Evolutionary conservation across 78 protist genomes (phyloP).

Genomic region (Dictyostelium firmibasis): DNA sequence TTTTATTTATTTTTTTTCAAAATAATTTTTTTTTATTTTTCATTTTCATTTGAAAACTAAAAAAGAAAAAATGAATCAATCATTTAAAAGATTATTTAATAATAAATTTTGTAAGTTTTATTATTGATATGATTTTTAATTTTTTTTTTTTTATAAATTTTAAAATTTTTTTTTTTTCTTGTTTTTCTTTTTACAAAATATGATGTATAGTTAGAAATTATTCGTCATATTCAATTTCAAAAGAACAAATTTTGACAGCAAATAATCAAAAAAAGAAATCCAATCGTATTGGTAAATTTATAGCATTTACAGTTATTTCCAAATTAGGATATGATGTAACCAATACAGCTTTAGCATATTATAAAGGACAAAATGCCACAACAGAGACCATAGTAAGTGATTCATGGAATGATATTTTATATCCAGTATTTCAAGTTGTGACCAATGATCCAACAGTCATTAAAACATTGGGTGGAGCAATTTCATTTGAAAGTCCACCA

Average conservation of each 20-base stretch:
- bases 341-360: constrained; percentile 2
- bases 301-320: neutral
- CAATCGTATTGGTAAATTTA: neutral
- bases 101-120: neutral
- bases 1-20: neutral
- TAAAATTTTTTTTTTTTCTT: neutral
- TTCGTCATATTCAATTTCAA: constrained; percentile 36
- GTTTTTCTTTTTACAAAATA: no score
- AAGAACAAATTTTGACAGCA: constrained; percentile 17
- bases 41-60: neutral
- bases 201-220: constrained; percentile 9
- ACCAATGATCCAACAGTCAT: neutral
- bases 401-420: constrained; percentile 48
- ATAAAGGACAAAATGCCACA: constrained; percentile 1
- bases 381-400: constrained; percentile 5
- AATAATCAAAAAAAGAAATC: neutral
- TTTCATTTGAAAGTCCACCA: constrained; percentile 39
- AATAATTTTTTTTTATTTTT: neutral
- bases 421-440: constrained; percentile 2
- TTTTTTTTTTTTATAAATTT: neutral
- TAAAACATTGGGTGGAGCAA: neutral
- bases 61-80: neutral
- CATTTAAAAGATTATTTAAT: neutral
- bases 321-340: constrained; percentile 12
- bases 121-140: neutral